Evolutionary conservation across 2,329 filamentous ascomycete genomes (phyloP).

Genomic region (Aureobasidium leucospermi): DNA sequence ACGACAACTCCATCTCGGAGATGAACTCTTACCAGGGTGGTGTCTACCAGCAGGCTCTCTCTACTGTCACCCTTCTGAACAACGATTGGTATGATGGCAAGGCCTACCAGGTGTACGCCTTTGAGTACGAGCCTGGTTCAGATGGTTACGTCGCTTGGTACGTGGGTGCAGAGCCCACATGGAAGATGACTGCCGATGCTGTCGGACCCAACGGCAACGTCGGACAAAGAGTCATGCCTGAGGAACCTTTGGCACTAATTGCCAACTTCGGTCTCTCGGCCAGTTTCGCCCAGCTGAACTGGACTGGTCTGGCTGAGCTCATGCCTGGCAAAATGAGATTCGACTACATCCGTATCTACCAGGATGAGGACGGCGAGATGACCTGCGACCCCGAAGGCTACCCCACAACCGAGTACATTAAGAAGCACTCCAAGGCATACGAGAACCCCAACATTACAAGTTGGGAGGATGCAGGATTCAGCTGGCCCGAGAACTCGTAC

Average conservation of each 20-base stretch:
- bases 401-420: slow-evolving; percentile 61
- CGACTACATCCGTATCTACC: slow-evolving; percentile 65
- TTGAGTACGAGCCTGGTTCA: slow-evolving; percentile 55
- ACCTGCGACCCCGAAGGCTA: slow-evolving; percentile 64
- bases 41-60: slow-evolving; percentile 56
- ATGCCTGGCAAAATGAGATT: slow-evolving; percentile 59
- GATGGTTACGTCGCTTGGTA: slow-evolving; percentile 61
- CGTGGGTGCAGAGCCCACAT: slow-evolving; percentile 57
- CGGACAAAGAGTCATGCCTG: slow-evolving; percentile 56
- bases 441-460: slow-evolving; percentile 56
- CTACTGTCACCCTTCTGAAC: slow-evolving; percentile 54
- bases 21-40: slow-evolving; percentile 58
- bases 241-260: slow-evolving; percentile 61
- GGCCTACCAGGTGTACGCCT: slow-evolving; percentile 55
- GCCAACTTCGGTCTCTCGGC: slow-evolving; percentile 65
- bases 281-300: slow-evolving; percentile 56
- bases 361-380: slow-evolving; percentile 48
- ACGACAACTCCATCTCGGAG: slow-evolving; percentile 49
- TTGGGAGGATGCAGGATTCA: slow-evolving; percentile 53
- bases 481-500: slow-evolving; percentile 55
- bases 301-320: slow-evolving; percentile 46
- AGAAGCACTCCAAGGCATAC: slow-evolving; percentile 53
- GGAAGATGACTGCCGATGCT: slow-evolving; percentile 53
- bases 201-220: slow-evolving; percentile 64
- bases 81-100: slow-evolving; percentile 61